These are phyloP conservation scores for Dryadomyces quercivorus DNA, from an alignment of 2,329 filamentous ascomycete genomes.

Conservation along the genomic window DNA sequence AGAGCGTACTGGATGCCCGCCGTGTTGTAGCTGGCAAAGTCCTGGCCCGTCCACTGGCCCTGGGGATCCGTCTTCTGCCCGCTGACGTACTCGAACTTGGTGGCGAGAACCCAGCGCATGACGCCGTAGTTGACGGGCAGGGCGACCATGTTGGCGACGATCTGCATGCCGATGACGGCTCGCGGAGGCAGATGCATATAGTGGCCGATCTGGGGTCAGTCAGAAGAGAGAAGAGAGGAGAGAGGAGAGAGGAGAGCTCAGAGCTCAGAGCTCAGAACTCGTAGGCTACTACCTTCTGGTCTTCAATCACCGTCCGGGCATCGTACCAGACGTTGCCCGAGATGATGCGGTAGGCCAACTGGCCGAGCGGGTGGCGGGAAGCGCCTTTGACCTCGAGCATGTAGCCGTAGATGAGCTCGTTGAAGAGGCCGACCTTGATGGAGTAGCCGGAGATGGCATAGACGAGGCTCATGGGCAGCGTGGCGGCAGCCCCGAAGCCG, in stretches of 20 bases:
- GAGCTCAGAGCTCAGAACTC: too few species aligned
- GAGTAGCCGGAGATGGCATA: conserved; percentile 12
- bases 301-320: conserved; percentile 8
- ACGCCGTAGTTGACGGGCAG: conserved; percentile 13
- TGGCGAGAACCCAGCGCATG: conserved; percentile 10
- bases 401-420: conserved; percentile 13
- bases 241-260: too few species aligned
- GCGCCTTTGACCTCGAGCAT: conserved; percentile 9
- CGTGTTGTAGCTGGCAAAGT: conserved; percentile 11
- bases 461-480: conserved; percentile 12
- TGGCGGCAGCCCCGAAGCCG: conserved; percentile 11
- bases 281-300: conserved; percentile 9
- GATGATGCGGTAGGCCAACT: conserved; percentile 12
- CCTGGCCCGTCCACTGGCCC: conserved; percentile 12
- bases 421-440: conserved; percentile 12
- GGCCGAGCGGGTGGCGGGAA: conserved; percentile 9
- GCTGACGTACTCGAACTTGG: conserved; percentile 11
- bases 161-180: conserved; percentile 12
- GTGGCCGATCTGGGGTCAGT: conserved; percentile 5
- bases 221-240: neutral
- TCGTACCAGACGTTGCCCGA: conserved; percentile 13
- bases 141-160: conserved; percentile 11
- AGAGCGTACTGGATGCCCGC: conserved; percentile 12
- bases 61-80: conserved; percentile 8
- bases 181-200: conserved; percentile 13